Conservation (phyloP, 768 basidiomycete species). For the Mycena latifolia region DNA sequence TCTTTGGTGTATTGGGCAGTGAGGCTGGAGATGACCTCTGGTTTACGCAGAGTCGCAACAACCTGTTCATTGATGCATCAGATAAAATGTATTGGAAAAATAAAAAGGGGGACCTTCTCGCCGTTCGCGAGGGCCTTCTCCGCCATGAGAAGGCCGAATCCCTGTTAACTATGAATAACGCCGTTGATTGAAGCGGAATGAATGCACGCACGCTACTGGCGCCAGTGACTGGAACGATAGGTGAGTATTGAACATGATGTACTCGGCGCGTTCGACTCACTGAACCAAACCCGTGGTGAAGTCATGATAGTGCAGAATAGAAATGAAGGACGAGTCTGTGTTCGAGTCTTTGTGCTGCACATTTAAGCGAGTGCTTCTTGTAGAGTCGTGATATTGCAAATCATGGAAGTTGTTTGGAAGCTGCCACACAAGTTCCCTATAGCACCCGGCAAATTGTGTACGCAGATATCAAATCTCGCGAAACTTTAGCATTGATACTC, state of each 20-base stretch:
- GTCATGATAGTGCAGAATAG: slow-evolving; percentile 16
- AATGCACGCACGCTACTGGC: slow-evolving; percentile 29
- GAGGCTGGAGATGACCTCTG: slow-evolving; percentile 51
- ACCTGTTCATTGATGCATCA: not conserved
- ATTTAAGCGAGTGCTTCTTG: not conserved
- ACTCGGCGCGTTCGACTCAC: slow-evolving; percentile 10
- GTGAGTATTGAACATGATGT: not conserved
- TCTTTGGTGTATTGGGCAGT: slow-evolving; percentile 41
- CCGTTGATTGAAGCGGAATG: not conserved
- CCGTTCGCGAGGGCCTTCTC: slow-evolving; percentile 34
- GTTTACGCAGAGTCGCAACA: not conserved
- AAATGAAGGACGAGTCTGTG: too few relatives aligned
- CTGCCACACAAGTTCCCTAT: too few relatives aligned
- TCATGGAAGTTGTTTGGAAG: too few relatives aligned
- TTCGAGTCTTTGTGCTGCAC: too few relatives aligned
- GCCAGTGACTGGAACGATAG: slow-evolving; percentile 25
- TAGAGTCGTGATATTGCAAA: not conserved
- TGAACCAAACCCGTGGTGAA: slow-evolving; percentile 35
- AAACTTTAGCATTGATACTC: too few relatives aligned
- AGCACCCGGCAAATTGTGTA: too few relatives aligned
- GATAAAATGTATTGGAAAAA: not conserved
- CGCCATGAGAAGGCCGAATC: slow-evolving; percentile 34
- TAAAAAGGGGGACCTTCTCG: slow-evolving; percentile 20
- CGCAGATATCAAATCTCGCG: too few relatives aligned
- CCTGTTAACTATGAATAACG: slow-evolving; percentile 8